Evolutionary conservation across 208 protist genomes (phyloP).

Genomic region (Leishmania gerbilli): DNA sequence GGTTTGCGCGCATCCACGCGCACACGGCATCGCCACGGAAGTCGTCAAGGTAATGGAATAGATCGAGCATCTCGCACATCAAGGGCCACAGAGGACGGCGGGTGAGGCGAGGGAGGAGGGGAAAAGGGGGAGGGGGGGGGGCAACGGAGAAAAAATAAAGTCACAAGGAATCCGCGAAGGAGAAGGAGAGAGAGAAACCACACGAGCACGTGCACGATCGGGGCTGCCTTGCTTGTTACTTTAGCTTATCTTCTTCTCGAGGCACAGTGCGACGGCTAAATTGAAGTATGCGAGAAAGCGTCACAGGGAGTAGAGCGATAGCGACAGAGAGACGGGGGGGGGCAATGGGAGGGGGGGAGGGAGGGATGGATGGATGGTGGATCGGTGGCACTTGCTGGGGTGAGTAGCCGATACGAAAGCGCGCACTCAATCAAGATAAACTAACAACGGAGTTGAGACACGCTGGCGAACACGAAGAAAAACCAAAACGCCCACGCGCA

Average conservation of each 20-base stretch:
- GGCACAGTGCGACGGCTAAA: too few relatives aligned
- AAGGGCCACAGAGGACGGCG: background rate
- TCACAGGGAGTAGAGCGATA: too few relatives aligned
- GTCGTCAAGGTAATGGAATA: conserved; percentile 13
- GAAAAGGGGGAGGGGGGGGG: background rate
- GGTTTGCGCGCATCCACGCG: conserved; percentile 58
- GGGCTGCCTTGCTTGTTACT: too few relatives aligned
- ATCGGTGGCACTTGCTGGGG: too few relatives aligned
- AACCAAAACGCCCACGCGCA: background rate
- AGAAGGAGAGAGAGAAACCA: background rate
- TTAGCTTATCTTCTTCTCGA: too few relatives aligned
- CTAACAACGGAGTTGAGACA: background rate
- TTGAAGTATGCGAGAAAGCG: too few relatives aligned
- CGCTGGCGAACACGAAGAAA: background rate
- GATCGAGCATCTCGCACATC: background rate
- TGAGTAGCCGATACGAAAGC: too few relatives aligned
- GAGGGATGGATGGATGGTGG: too few relatives aligned
- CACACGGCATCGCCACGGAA: conserved; percentile 46
- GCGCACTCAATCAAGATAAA: background rate
- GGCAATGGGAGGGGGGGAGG: too few relatives aligned
- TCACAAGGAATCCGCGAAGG: background rate
- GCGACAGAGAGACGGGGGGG: too few relatives aligned
- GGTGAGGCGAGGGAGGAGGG: background rate
- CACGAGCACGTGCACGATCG: background rate
- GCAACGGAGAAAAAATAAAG: background rate